Evolutionary conservation across 495 filamentous ascomycete species (phyloP).

Genomic region (Hyaloscypha hepaticicola): DNA sequence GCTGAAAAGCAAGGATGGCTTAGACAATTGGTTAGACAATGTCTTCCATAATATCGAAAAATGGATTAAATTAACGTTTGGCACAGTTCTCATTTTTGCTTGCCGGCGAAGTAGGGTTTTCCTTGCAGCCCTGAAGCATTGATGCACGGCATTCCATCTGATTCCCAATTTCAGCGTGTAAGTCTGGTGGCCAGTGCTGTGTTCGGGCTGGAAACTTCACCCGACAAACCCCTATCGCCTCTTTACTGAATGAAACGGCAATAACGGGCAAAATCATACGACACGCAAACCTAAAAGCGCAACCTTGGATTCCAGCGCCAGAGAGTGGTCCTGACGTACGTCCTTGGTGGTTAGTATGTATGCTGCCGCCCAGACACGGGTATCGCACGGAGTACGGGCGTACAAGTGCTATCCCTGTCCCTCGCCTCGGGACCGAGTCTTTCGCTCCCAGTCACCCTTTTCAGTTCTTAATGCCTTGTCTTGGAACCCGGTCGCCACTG

Average conservation of each 20-base stretch:
- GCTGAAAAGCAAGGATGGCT: constrained; percentile 13
- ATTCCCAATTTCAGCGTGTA: not conserved
- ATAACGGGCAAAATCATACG: not conserved
- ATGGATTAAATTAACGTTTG: not conserved
- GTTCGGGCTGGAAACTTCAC: not conserved
- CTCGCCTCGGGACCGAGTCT: not conserved
- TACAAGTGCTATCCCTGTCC: not conserved
- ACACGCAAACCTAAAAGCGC: no score
- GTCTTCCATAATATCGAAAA: not conserved
- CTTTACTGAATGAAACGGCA: no score
- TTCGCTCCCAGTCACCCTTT: not conserved
- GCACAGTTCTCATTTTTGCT: not conserved
- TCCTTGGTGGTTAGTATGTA: no score
- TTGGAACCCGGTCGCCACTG: no score
- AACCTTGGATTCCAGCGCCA: no score
- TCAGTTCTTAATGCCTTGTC: no score
- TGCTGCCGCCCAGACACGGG: no score
- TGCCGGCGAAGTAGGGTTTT: not conserved
- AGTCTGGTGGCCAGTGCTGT: not conserved
- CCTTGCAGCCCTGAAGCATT: not conserved
- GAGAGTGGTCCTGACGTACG: no score
- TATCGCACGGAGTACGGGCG: no score
- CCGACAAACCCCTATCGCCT: not conserved
- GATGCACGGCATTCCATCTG: not conserved
- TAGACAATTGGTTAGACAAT: constrained; percentile 12